Conservation (phyloP, 306 rosid species). For the Heteromeles arbutifolia region DNA sequence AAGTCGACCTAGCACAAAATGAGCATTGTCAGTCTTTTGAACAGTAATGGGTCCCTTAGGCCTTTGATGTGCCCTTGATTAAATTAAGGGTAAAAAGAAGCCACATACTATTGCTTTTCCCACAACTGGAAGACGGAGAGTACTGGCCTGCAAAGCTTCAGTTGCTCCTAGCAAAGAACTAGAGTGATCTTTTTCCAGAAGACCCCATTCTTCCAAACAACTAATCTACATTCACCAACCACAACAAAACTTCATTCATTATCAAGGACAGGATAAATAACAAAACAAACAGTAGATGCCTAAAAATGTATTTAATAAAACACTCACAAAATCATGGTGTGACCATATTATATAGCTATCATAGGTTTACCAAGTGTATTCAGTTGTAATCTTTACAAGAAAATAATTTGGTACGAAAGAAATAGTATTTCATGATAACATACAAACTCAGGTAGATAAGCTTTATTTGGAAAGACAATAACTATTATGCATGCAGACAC, state of each 20-base stretch:
- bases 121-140: conserved; percentile 90
- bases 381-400: neutral
- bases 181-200: conserved; percentile 84
- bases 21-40: conserved; percentile 6
- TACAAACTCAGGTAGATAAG: neutral
- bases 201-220: conserved; percentile 92
- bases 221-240: conserved; percentile 52
- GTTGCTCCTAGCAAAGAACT: conserved; percentile 93
- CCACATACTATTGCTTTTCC: conserved; percentile 76
- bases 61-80: neutral
- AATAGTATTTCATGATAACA: neutral
- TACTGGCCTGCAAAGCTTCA: conserved; percentile 97
- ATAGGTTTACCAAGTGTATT: neutral
- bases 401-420: neutral
- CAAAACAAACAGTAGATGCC: conserved; percentile 1
- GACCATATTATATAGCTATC: neutral
- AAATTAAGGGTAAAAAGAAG: conserved; percentile 5
- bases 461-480: neutral
- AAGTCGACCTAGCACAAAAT: conserved; percentile 64
- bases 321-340: neutral
- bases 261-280: neutral
- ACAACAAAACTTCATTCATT: conserved; percentile 22
- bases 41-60: neutral
- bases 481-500: neutral
- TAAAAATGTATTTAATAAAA: neutral